These are phyloP conservation scores for Leccinum truebloodii DNA, from an alignment of 768 basidiomycete species.

Conservation along the genomic window DNA sequence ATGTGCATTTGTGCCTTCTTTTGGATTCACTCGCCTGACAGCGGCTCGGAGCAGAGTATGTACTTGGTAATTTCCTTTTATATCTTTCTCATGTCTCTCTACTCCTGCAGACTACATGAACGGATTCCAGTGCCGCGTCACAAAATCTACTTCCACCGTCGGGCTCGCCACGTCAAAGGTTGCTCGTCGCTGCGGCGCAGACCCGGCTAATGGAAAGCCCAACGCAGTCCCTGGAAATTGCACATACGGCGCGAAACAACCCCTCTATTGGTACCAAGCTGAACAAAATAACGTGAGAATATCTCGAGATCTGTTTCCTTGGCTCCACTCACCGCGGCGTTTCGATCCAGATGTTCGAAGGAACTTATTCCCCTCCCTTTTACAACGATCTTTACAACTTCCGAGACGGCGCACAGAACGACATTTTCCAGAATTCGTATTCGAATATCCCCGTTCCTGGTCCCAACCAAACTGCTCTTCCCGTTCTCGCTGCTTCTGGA, in stretches of 20 bases:
- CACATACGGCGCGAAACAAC: constrained; percentile 71
- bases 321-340: not conserved
- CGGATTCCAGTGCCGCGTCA: constrained; percentile 68
- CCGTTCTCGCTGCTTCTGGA: constrained; percentile 11
- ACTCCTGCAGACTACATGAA: constrained; percentile 63
- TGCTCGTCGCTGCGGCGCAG: constrained; percentile 65
- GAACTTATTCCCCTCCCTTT: constrained; percentile 56
- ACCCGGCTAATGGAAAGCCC: constrained; percentile 47
- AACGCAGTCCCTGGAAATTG: constrained; percentile 57
- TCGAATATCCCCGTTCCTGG: constrained; percentile 44
- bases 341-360: constrained; percentile 60
- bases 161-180: constrained; percentile 56
- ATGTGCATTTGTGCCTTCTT: constrained; percentile 73
- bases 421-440: constrained; percentile 69
- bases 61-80: constrained; percentile 2
- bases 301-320: not conserved
- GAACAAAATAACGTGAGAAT: constrained; percentile 60
- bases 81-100: not conserved
- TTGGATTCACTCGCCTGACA: constrained; percentile 66
- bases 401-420: constrained; percentile 66
- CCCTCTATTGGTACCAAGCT: constrained; percentile 68
- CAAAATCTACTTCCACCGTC: constrained; percentile 50
- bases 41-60: constrained; percentile 66
- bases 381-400: constrained; percentile 76
- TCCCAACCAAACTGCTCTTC: constrained; percentile 34